A percentile compares a stretch with the other conserved stretches of the same genome.
Evolutionary conservation across 805 yeast species (phyloP).

Genomic region (Saccharomycopsis guyanensis): DNA sequence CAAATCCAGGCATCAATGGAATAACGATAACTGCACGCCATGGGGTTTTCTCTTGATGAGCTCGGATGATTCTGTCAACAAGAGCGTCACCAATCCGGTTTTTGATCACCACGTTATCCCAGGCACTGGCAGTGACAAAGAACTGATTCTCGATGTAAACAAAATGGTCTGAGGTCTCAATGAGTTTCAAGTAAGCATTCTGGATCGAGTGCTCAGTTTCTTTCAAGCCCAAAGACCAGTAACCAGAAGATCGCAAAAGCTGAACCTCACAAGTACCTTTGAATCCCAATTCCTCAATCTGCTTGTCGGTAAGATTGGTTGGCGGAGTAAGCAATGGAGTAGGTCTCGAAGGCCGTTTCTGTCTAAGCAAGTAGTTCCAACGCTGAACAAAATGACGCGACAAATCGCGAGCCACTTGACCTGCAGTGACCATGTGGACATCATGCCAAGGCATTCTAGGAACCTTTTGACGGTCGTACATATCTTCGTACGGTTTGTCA

Average conservation of each 20-base stretch:
- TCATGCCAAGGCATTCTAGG: constrained; percentile 99
- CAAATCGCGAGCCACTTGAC: constrained; percentile 89
- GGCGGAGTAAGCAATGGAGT: constrained; percentile 94
- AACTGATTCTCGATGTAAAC: constrained; percentile 95
- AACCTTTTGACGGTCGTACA: constrained; percentile 71
- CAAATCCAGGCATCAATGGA: constrained; percentile 97
- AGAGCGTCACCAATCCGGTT: constrained; percentile 94
- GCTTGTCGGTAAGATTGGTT: constrained; percentile 71
- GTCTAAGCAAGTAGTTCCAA: constrained; percentile 91
- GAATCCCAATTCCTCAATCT: constrained; percentile 46
- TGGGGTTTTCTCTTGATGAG: constrained; percentile 61
- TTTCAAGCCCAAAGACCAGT: constrained; percentile 88
- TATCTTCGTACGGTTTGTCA: constrained; percentile 81
- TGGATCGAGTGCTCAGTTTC: constrained; percentile 86
- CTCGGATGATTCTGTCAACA: constrained; percentile 91
- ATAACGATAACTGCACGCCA: constrained; percentile 92
- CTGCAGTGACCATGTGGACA: constrained; percentile 91
- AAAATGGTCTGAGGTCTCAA: constrained; percentile 87
- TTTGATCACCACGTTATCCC: constrained; percentile 76
- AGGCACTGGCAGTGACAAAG: constrained; percentile 80
- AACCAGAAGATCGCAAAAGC: constrained; percentile 77
- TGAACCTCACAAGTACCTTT: constrained; percentile 91
- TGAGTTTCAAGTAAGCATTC: constrained; percentile 81
- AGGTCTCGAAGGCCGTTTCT: constrained; percentile 87
- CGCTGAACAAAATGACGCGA: constrained; percentile 94